Base-by-base conservation (phyloP, 495 filamentous ascomycete genomes). In the Penicillium atrosanguineum region DNA sequence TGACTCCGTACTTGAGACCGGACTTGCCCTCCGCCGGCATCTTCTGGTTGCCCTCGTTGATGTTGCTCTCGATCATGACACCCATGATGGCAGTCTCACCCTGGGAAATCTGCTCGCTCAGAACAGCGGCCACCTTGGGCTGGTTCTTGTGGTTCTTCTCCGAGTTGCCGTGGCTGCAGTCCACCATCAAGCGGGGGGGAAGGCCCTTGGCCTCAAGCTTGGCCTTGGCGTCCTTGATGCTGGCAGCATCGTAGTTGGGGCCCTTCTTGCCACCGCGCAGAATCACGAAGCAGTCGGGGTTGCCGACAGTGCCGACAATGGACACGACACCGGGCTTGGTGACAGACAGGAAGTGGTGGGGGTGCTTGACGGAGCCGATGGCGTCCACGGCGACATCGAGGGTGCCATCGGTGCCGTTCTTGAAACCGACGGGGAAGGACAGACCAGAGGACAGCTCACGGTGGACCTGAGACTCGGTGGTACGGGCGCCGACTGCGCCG, bases 281-380 rank as follows among this genome's bases (percentile, higher is more conserved):
- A 61, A 99, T 97, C 46, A 96, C 91, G 73, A 95, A 99, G 80
- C 94, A 95, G 68, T 99, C 93, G 18, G 97, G 92, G 74, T 99
- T 99, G 40, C 95, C 95, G 5, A 86, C 83, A 6, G 95, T 99
- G 52, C 91, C 91, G 4, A 97, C 91, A 62, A 97, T 99, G 48
- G 95, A 91, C 8, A 92, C 94, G 19, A 96, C 87, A 58, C 95
- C 95, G 8, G 93, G 94, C 75, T 97, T 99, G 7, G 94, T 97
- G 51, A 99, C 95, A 11, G 91, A 96, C 57, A 99, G 79, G 84
- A 99, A 99, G 77, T 97, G 95, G 63, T 99, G 95, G 19, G 91
- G 89, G 59, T 95, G 89, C 64, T 80, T 85, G 12, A 96, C 94
- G 18, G 95, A 88, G 49, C 92, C 93, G 72, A 97, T 97, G 43